phyloP scores from a whole-genome alignment of 768 basidiomycete genomes.

The Phaeolepiota aurea region DNA sequence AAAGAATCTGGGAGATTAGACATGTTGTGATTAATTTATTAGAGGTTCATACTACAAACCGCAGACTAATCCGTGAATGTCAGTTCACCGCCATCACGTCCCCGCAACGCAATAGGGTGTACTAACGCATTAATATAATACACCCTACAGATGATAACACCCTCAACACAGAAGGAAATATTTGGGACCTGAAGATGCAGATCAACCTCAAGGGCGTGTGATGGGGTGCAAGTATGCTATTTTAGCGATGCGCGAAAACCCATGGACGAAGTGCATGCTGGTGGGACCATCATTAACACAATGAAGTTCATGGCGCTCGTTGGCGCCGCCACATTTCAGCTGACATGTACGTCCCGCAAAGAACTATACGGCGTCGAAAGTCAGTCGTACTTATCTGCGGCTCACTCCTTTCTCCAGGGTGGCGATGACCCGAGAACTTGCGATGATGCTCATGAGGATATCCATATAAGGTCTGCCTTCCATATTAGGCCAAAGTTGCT shows the following conservation, averaged over 20 bases:
- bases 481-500: constrained; percentile 63
- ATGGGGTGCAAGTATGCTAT: constrained; percentile 99
- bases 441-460: constrained; percentile 97
- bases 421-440: constrained; percentile 98
- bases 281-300: constrained; percentile 95
- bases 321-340: constrained; percentile 95
- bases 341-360: constrained; percentile 65
- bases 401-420: constrained; percentile 46
- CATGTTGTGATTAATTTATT: constrained; percentile 66
- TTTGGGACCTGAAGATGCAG: constrained; percentile 91
- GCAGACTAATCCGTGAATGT: constrained; percentile 88
- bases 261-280: constrained; percentile 66
- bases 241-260: constrained; percentile 91
- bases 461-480: constrained; percentile 92
- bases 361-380: constrained; percentile 91
- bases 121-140: constrained; percentile 70
- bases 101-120: not conserved
- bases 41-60: constrained; percentile 14
- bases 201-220: constrained; percentile 98
- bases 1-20: constrained; percentile 89
- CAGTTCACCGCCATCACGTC: constrained; percentile 1
- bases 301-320: constrained; percentile 94
- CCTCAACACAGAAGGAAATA: constrained; percentile 89
- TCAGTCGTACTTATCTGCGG: constrained; percentile 16
- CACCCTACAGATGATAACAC: constrained; percentile 93